Evolutionary conservation across 352 stramenopile species (phyloP).

Genomic region (Globisporangium recalcitrans): DNA sequence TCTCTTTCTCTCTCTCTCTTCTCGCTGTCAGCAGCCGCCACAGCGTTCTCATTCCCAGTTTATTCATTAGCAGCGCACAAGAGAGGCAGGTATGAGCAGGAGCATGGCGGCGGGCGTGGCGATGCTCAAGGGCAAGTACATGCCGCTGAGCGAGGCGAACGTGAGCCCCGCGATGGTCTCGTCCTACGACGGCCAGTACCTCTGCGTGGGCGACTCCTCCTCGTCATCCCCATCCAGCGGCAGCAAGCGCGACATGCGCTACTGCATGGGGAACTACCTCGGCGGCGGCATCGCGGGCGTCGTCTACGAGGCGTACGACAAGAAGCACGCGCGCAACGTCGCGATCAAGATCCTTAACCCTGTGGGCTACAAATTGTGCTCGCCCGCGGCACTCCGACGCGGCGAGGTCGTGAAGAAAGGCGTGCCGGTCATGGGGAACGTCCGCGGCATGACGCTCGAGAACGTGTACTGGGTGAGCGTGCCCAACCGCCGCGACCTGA

Average conservation of each 20-base stretch:
- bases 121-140: slow-evolving; percentile 79
- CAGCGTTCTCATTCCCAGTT: background rate
- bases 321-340: slow-evolving; percentile 70
- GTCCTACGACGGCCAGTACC: slow-evolving; percentile 73
- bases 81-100: background rate
- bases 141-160: slow-evolving; percentile 82
- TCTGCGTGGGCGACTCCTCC: slow-evolving; percentile 34
- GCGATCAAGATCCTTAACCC: slow-evolving; percentile 97
- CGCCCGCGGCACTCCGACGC: slow-evolving; percentile 59
- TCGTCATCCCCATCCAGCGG: background rate
- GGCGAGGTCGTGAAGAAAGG: slow-evolving; percentile 86
- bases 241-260: slow-evolving; percentile 26
- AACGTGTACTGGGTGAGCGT: slow-evolving; percentile 80
- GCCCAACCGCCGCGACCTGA: slow-evolving; percentile 47
- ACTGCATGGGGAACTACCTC: slow-evolving; percentile 90
- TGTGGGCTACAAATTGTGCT: slow-evolving; percentile 91
- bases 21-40: background rate
- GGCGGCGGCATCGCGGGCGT: slow-evolving; percentile 89
- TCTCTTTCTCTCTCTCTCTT: background rate
- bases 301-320: slow-evolving; percentile 90
- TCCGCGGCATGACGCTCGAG: slow-evolving; percentile 61
- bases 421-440: slow-evolving; percentile 37
- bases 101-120: slow-evolving; percentile 21
- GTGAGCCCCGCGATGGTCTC: slow-evolving; percentile 69
- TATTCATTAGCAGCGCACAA: background rate